These are phyloP conservation scores for Xylaria telfairii DNA, from an alignment of 495 filamentous ascomycete species.

Conservation along the genomic window DNA sequence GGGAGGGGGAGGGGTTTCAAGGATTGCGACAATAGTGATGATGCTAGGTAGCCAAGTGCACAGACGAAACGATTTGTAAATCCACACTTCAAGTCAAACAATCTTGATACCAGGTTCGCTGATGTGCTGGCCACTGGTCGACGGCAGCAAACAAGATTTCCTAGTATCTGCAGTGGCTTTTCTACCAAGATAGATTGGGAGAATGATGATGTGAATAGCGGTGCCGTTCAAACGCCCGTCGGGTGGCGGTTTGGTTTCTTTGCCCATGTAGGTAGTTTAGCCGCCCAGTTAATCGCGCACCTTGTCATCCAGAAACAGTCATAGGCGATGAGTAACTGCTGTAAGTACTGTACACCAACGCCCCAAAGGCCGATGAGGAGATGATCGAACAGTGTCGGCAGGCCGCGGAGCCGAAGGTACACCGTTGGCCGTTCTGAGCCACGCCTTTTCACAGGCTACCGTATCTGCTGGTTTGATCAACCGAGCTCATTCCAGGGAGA, in stretches of 20 bases:
- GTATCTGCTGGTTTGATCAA: slow-evolving; percentile 16
- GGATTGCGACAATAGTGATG: background rate
- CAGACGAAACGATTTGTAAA: slow-evolving; percentile 4
- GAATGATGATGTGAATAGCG: background rate
- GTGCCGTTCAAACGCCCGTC: background rate
- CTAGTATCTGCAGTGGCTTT: background rate
- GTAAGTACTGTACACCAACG: background rate
- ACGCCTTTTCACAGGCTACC: background rate
- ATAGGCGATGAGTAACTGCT: background rate
- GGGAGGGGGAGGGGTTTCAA: slow-evolving; percentile 16
- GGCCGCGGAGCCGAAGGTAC: background rate
- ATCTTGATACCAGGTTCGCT: background rate
- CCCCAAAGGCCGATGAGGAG: slow-evolving; percentile 6
- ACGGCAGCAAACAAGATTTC: background rate
- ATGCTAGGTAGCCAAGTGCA: slow-evolving; percentile 7
- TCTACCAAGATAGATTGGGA: background rate
- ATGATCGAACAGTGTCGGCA: slow-evolving; percentile 15
- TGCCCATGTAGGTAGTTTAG: background rate
- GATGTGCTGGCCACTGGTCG: background rate
- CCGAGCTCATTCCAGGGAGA: background rate
- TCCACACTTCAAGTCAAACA: background rate
- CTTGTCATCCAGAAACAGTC: background rate
- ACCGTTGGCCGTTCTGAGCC: background rate
- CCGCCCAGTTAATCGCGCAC: slow-evolving; percentile 1
- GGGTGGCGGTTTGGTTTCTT: background rate